phyloP scores from a whole-genome alignment of 2,329 filamentous ascomycete species.

The Colletotrichum liaoningense region DNA sequence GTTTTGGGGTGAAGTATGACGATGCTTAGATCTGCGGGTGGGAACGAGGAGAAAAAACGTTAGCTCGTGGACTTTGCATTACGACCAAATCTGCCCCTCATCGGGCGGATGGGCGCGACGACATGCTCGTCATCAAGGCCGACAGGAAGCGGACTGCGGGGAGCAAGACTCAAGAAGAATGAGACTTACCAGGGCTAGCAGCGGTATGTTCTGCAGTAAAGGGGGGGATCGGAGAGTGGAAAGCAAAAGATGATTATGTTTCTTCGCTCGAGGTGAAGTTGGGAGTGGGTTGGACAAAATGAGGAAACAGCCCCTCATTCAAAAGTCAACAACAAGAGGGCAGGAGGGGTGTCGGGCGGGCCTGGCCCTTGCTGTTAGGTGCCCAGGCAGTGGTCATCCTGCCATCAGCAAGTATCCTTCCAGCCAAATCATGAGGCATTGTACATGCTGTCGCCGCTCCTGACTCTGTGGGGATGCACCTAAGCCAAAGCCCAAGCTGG shows the following conservation, averaged over 20 bases:
- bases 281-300: constrained; percentile 37
- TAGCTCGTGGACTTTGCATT: constrained; percentile 24
- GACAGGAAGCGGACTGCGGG: neutral
- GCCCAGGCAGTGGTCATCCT: constrained; percentile 27
- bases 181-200: constrained; percentile 27
- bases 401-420: constrained; percentile 8
- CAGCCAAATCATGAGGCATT: neutral
- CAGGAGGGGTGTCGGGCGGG: constrained; percentile 36
- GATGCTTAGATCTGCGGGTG: constrained; percentile 20
- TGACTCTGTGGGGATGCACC: constrained; percentile 15
- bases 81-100: constrained; percentile 32
- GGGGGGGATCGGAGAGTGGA: constrained; percentile 22
- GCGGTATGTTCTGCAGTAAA: constrained; percentile 29
- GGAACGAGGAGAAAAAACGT: constrained; percentile 16
- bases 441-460: constrained; percentile 10
- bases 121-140: constrained; percentile 8
- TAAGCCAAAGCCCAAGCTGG: constrained; percentile 28
- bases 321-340: constrained; percentile 37
- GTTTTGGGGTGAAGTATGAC: constrained; percentile 1
- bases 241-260: constrained; percentile 33
- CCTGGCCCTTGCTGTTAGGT: constrained; percentile 35
- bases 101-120: constrained; percentile 4
- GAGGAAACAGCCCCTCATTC: constrained; percentile 37
- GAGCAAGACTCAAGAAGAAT: neutral
- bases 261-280: constrained; percentile 34